Percentiles rank a stretch among this genome's conserved stretches.
These are phyloP conservation scores for Bassia scoparia DNA, from an alignment of 148 eudicot genomes.

Conservation along the genomic window DNA sequence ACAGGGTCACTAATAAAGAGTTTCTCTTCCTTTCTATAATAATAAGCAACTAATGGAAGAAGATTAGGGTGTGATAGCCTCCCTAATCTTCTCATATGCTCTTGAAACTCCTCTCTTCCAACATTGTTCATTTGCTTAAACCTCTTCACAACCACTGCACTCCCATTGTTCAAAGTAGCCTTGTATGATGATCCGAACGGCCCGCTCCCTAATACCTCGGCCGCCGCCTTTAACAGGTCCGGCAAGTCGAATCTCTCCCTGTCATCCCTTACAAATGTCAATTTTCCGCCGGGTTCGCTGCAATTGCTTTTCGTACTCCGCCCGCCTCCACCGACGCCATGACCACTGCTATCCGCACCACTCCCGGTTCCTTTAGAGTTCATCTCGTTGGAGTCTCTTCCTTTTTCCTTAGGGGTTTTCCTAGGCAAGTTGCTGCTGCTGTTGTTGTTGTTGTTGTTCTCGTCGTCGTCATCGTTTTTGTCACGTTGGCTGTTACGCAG, in stretches of 20 bases:
- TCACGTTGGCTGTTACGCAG: not conserved
- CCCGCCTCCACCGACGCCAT: not conserved
- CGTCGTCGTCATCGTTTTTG: not conserved
- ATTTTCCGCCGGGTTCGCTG: slow-evolving; percentile 27
- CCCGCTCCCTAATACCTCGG: slow-evolving; percentile 76
- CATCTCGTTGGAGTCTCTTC: not conserved
- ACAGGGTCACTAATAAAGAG: slow-evolving; percentile 54
- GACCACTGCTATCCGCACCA: not conserved
- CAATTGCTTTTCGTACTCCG: slow-evolving; percentile 6
- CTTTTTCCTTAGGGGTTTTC: not conserved
- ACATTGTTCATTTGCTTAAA: slow-evolving; percentile 79
- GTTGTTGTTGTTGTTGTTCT: not conserved
- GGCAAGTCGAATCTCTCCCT: slow-evolving; percentile 51
- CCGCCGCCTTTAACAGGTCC: slow-evolving; percentile 65
- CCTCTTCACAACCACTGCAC: slow-evolving; percentile 71
- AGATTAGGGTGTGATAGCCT: slow-evolving; percentile 59
- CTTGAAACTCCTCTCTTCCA: slow-evolving; percentile 72
- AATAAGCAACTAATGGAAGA: slow-evolving; percentile 65
- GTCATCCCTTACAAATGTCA: slow-evolving; percentile 54
- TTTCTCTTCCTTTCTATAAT: slow-evolving; percentile 78
- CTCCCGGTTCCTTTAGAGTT: not conserved
- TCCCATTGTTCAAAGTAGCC: slow-evolving; percentile 45
- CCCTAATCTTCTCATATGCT: slow-evolving; percentile 79
- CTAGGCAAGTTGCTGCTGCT: not conserved
- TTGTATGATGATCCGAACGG: slow-evolving; percentile 74